A percentile compares a stretch with the other conserved stretches of the same genome.
These are phyloP conservation scores for Yarrowia sp. DNA, from an alignment of 805 yeast genomes.

Conservation along the genomic window DNA sequence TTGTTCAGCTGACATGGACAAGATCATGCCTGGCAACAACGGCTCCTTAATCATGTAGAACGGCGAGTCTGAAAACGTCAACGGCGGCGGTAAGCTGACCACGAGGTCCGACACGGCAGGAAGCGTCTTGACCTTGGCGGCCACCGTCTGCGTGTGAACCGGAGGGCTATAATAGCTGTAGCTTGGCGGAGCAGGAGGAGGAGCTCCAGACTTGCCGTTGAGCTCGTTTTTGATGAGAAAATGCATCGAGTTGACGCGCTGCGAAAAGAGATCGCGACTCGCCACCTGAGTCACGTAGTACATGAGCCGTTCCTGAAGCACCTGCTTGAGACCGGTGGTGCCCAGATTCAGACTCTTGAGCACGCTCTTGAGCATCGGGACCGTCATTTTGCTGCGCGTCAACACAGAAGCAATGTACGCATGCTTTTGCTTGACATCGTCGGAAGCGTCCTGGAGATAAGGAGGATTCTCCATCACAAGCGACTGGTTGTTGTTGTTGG, in stretches of 20 bases:
- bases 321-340: slow-evolving; percentile 58
- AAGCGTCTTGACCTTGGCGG: not conserved
- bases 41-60: slow-evolving; percentile 6
- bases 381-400: slow-evolving; percentile 29
- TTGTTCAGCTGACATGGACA: not conserved
- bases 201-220: not conserved
- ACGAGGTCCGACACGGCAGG: not conserved
- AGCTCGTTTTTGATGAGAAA: not conserved
- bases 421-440: not conserved
- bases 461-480: not conserved
- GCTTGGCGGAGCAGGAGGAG: too few relatives aligned
- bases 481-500: not conserved
- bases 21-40: not conserved
- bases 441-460: not conserved
- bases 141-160: not conserved
- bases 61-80: not conserved
- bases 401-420: not conserved
- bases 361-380: slow-evolving; percentile 35
- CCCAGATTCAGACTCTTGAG: slow-evolving; percentile 44
- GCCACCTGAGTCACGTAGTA: slow-evolving; percentile 40
- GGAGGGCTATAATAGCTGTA: not conserved
- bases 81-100: not conserved
- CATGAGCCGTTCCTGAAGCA: slow-evolving; percentile 52
- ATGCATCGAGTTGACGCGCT: not conserved
- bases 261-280: not conserved